Evolutionary conservation across 768 basidiomycete species (phyloP).

Genomic region (Porpolomopsis calyptriformis): DNA sequence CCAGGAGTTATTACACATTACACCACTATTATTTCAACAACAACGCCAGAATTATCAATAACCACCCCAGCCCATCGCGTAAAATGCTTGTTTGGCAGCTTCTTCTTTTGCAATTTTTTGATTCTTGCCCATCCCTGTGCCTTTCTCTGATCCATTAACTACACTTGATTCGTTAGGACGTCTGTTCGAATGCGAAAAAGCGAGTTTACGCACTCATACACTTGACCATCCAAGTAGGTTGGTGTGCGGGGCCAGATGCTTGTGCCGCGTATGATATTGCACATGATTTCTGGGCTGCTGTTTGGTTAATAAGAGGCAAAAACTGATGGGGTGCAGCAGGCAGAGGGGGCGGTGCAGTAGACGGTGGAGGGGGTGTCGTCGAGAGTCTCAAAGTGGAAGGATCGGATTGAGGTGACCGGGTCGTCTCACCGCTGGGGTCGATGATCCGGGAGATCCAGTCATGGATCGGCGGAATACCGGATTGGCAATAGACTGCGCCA

Average conservation of each 20-base stretch:
- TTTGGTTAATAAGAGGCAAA: conserved; percentile 43
- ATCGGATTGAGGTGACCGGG: too few relatives aligned
- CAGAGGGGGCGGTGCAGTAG: conserved; percentile 25
- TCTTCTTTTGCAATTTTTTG: conserved; percentile 62
- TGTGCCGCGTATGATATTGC: conserved; percentile 38
- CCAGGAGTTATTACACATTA: too few relatives aligned
- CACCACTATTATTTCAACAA: too few relatives aligned
- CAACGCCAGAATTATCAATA: too few relatives aligned
- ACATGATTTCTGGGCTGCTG: conserved; percentile 36
- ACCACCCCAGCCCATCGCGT: conserved; percentile 41
- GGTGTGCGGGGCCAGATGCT: conserved; percentile 30
- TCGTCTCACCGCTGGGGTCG: conserved; percentile 32
- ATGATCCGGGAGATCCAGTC: conserved; percentile 51
- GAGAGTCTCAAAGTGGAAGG: too few relatives aligned
- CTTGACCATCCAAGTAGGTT: conserved; percentile 36
- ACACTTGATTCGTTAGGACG: neutral
- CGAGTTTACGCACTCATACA: conserved; percentile 35
- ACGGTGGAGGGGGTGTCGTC: neutral
- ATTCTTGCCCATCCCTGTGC: conserved; percentile 42
- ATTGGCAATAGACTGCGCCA: conserved; percentile 54
- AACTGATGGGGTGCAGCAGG: conserved; percentile 15
- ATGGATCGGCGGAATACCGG: conserved; percentile 38
- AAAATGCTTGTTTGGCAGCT: conserved; percentile 50
- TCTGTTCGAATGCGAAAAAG: neutral
- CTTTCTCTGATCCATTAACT: conserved; percentile 45